Evolutionary conservation across 306 rosid genomes (phyloP), one percentile per base, ranked within the genome.

Genomic region (Prunus dulcis): DNA sequence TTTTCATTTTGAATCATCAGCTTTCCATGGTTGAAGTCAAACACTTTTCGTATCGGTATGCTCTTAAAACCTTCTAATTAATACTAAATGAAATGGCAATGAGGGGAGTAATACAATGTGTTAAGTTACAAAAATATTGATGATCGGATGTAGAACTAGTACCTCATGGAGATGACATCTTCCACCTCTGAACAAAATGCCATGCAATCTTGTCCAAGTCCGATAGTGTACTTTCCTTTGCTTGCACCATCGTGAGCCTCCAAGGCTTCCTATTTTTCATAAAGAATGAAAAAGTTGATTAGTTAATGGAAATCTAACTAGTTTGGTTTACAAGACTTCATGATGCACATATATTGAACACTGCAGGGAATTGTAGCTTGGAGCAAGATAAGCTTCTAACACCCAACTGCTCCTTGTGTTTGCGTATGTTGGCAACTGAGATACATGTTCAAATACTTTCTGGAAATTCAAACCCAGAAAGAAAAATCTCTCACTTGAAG

Each of bases 81-180:
- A 55, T 32, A 13, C 65, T 20, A 41, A 38, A 46, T 18, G 53
- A 78, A 76, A 45, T 41, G 10, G 64, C 65, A 64, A 46, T 41
- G 10, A 27, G 10, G 55, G 34, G 67, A 47, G 9, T 18, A 62
- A 67, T 43, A 55, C 38, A 9, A 22, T 56, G 76, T 2, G 66
- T 52, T 53, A 15, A 17, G 5, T 12, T 64, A 51, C 20, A 12
- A 46, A 64, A 66, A 5, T 67, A 25, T 68, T 27, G 50, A 64
- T 19, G 75, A 64, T 51, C 14, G 60, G 49, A 80, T 68, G 20
- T 38, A 71, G 70, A 76, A 64, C 57, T 64, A 72, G 30, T 74
- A 95, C 99, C 99, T 96, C 99, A 96, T 92, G 17, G 99, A 96
- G 87, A 96, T 91, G 84, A 96, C 96, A 88, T 96, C 99, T 89